Evolutionary conservation across 1,139 yeast species (phyloP), one percentile per base, ranked within the genome.

Genomic region (Schwanniomyces etchellsii): DNA sequence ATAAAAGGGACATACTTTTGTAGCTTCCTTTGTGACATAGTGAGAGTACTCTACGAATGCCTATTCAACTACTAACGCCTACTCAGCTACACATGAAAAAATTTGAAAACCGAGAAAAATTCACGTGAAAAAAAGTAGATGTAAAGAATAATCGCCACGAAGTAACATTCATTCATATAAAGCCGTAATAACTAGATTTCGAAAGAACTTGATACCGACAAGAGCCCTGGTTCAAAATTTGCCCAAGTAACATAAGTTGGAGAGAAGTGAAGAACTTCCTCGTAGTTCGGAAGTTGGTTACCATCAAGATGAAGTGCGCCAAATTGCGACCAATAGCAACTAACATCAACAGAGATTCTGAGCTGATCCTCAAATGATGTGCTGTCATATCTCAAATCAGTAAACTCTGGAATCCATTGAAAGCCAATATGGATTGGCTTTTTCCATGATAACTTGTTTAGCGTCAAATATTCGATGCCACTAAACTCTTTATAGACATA

Each of bases 301-400:
- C n/a, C n/a, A n/a, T n/a, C n/a, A n/a, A n/a, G n/a, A n/a, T n/a
- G n/a, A n/a, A n/a, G n/a, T n/a, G n/a, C n/a, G n/a, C n/a, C n/a
- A n/a, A n/a, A n/a, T n/a, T n/a, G n/a, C n/a, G n/a, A 80, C 93
- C 93, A 84, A 44, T 60, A 73, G 48, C 95, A 85, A 16, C 70
- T 62, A 4, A 84, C 65, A 6, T 60, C 55, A 2, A 84, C 2
- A 80, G 81, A 34, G 85, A 52, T 21, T 11, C 7, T 23, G 13
- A 13, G 25, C 13, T 23, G 7, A 14, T 9, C 7, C 15, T 57
- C 64, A 11, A 7, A 14, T 23, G 25, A 23, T 7, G 21, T n/a
- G 9, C 9, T 29, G 61, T 64, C 14, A 13, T 7, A n/a, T 7
- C 7, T 11, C 21, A 18, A 18, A 24, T 71, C 74, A 38, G 74